Conservation (phyloP, 306 rosid species). For the Ormosia emarginata region DNA sequence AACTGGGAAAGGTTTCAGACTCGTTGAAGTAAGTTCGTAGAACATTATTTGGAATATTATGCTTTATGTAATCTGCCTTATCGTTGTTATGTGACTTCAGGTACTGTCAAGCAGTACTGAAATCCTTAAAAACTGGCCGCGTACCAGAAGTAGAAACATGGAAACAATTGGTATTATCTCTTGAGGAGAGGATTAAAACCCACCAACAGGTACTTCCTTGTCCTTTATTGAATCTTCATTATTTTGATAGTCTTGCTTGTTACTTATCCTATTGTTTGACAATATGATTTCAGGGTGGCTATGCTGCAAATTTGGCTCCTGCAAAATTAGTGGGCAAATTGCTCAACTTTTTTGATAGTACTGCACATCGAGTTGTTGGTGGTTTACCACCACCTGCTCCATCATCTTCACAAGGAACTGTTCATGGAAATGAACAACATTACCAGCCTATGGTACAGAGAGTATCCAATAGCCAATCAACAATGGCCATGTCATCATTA, state of each 20-base stretch:
- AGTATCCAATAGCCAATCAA: conserved; percentile 78
- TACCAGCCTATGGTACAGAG: conserved; percentile 43
- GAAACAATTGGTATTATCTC: conserved; percentile 71
- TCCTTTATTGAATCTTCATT: background rate
- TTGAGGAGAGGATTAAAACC: conserved; percentile 83
- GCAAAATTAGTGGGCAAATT: conserved; percentile 81
- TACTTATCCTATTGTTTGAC: background rate
- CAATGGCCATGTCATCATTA: conserved; percentile 87
- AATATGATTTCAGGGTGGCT: conserved; percentile 71
- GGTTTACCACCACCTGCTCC: conserved; percentile 89
- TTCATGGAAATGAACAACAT: conserved; percentile 53
- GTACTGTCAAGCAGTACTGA: conserved; percentile 77
- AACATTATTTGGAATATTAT: conserved; percentile 18
- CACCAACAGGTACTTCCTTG: conserved; percentile 72
- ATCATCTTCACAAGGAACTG: conserved; percentile 50
- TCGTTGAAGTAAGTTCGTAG: conserved; percentile 67
- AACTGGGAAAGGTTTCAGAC: conserved; percentile 89
- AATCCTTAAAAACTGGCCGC: conserved; percentile 82
- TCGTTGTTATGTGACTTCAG: conserved; percentile 37
- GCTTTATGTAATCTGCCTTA: conserved; percentile 12
- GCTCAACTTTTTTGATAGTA: conserved; percentile 84
- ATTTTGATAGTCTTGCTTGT: conserved; percentile 10
- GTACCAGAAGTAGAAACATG: conserved; percentile 79
- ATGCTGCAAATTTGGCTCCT: conserved; percentile 73
- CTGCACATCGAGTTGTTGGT: conserved; percentile 94